Conservation (phyloP, 768 basidiomycete genomes). For the Phylloporus scabripes region DNA sequence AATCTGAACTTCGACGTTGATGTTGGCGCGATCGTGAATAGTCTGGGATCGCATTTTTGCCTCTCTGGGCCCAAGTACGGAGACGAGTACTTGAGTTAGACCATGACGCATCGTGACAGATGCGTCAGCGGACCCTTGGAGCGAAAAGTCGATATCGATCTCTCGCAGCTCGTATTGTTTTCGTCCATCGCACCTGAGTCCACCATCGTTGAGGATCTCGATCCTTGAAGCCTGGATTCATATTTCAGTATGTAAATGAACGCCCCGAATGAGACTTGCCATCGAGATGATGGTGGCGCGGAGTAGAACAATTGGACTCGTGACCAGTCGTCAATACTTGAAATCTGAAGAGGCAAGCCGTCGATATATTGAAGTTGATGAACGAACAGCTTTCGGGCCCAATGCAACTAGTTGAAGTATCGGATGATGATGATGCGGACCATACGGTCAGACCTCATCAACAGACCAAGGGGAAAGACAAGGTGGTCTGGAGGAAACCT, state of each 20-base stretch:
- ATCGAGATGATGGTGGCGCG: too few relatives aligned
- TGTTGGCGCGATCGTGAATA: slow-evolving; percentile 78
- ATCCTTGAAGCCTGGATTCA: slow-evolving; percentile 43
- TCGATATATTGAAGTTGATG: too few relatives aligned
- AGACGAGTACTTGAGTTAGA: slow-evolving; percentile 80
- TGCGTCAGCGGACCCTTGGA: slow-evolving; percentile 77
- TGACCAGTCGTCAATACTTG: too few relatives aligned
- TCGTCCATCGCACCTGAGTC: slow-evolving; percentile 88
- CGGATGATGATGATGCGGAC: too few relatives aligned
- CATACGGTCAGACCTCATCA: too few relatives aligned
- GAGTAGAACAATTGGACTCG: too few relatives aligned
- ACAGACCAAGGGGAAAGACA: too few relatives aligned
- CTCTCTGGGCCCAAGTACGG: slow-evolving; percentile 91
- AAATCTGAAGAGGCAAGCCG: too few relatives aligned
- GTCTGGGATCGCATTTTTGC: slow-evolving; percentile 75
- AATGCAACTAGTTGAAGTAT: too few relatives aligned
- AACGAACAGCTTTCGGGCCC: too few relatives aligned
- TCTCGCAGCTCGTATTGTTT: slow-evolving; percentile 89
- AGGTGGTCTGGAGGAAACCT: too few relatives aligned
- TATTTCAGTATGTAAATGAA: background rate
- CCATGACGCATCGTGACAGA: slow-evolving; percentile 83
- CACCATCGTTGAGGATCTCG: slow-evolving; percentile 80
- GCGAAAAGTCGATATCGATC: slow-evolving; percentile 70
- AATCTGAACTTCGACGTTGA: slow-evolving; percentile 86
- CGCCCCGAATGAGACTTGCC: too few relatives aligned